Evolutionary conservation across 2,329 filamentous ascomycete genomes (phyloP).

Genomic region (Trichocomaceae sp.): DNA sequence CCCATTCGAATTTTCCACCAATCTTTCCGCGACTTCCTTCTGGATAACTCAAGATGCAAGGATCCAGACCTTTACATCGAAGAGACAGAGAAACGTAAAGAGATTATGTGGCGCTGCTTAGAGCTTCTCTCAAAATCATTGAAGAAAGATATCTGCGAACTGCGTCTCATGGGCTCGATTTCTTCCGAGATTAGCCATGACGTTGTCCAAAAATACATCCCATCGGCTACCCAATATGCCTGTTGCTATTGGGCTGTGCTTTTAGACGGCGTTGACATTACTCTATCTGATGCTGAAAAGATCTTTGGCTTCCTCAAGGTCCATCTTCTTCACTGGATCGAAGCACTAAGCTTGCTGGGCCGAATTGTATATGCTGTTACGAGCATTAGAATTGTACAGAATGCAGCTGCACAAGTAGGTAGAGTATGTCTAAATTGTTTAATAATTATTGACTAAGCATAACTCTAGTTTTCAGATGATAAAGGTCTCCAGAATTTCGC

Average conservation of each 20-base stretch:
- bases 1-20: conserved; percentile 20
- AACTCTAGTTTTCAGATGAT: conserved; percentile 9
- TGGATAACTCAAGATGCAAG: conserved; percentile 17
- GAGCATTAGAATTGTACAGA: conserved; percentile 14
- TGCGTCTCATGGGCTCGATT: conserved; percentile 3
- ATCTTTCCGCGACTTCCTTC: conserved; percentile 29
- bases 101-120: conserved; percentile 23
- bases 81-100: conserved; percentile 23
- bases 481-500: conserved; percentile 18
- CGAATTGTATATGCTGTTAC: conserved; percentile 1
- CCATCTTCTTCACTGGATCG: not conserved
- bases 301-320: not conserved
- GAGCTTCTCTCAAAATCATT: conserved; percentile 9
- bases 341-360: not conserved
- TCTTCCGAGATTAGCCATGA: not conserved
- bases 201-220: conserved; percentile 12
- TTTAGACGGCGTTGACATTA: conserved; percentile 13
- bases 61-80: conserved; percentile 24
- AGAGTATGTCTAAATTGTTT: too few species aligned
- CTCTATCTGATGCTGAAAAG: conserved; percentile 5
- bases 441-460: too few species aligned
- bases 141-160: conserved; percentile 14
- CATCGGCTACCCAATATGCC: conserved; percentile 17
- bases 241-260: conserved; percentile 25
- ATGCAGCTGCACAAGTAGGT: not conserved